These are phyloP conservation scores for Oryza rufipogon DNA, from an alignment of 176 grass and related monocot species.

Conservation along the genomic window DNA sequence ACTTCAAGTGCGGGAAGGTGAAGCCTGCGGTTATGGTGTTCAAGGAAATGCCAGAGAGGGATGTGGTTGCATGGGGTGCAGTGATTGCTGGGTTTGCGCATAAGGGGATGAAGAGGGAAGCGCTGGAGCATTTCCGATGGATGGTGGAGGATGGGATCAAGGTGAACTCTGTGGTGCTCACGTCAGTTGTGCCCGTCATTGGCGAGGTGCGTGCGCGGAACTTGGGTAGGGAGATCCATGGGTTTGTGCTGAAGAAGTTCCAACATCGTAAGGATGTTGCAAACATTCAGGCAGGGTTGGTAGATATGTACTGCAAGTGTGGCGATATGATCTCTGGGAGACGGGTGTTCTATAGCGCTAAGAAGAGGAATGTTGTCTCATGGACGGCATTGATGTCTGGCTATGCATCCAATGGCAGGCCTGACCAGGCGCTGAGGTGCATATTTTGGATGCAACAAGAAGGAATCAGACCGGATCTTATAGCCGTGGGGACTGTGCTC, in stretches of 20 bases:
- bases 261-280: conserved; percentile 51
- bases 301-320: conserved; percentile 97
- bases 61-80: conserved; percentile 77
- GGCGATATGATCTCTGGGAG: conserved; percentile 75
- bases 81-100: conserved; percentile 75
- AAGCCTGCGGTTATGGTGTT: conserved; percentile 79
- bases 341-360: conserved; percentile 72
- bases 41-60: conserved; percentile 81
- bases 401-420: conserved; percentile 78
- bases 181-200: conserved; percentile 66
- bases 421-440: conserved; percentile 76
- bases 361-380: conserved; percentile 70
- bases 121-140: conserved; percentile 75
- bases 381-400: conserved; percentile 92
- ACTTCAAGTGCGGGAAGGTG: conserved; percentile 85
- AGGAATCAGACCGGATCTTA: conserved; percentile 71
- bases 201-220: conserved; percentile 53
- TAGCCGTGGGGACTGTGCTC: conserved; percentile 72
- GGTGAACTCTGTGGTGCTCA: conserved; percentile 82
- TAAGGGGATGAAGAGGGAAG: conserved; percentile 80
- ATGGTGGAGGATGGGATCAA: conserved; percentile 66
- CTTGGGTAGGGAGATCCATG: conserved; percentile 88
- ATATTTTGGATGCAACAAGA: conserved; percentile 95
- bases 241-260: conserved; percentile 72
- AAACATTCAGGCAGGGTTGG: conserved; percentile 69